These are phyloP conservation scores for Seiridium cupressi DNA, from an alignment of 2,329 filamentous ascomycete species.

Conservation along the genomic window DNA sequence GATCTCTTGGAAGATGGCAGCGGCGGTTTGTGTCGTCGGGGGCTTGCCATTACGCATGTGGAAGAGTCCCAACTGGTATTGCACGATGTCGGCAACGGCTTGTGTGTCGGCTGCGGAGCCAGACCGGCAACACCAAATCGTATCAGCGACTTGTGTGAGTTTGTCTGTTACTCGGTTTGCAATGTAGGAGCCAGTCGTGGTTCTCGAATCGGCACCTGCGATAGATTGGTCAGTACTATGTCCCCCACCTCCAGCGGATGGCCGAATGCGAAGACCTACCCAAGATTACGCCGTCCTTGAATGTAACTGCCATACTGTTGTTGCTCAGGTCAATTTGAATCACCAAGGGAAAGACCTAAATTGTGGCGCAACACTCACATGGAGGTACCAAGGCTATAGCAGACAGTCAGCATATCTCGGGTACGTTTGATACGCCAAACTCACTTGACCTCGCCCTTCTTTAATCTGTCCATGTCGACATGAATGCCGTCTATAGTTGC, in stretches of 20 bases:
- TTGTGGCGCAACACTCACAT: slow-evolving; percentile 62
- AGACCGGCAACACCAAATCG: slow-evolving; percentile 99
- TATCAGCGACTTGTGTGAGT: slow-evolving; percentile 96
- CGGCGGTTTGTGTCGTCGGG: slow-evolving; percentile 92
- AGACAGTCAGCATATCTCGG: neutral
- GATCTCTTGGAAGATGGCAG: slow-evolving; percentile 94
- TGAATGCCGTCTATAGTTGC: slow-evolving; percentile 85
- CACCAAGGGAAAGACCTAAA: slow-evolving; percentile 3
- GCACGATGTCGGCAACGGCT: slow-evolving; percentile 95
- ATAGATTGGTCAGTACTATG: neutral
- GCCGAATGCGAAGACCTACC: slow-evolving; percentile 42
- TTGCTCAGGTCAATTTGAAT: slow-evolving; percentile 14
- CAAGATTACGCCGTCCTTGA: slow-evolving; percentile 96
- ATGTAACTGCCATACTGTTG: slow-evolving; percentile 93
- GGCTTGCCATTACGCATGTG: slow-evolving; percentile 84
- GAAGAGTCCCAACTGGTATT: slow-evolving; percentile 93
- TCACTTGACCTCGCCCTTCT: slow-evolving; percentile 99
- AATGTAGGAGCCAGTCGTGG: slow-evolving; percentile 96
- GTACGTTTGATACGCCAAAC: slow-evolving; percentile 31
- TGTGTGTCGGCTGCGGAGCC: slow-evolving; percentile 97
- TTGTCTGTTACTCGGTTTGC: slow-evolving; percentile 99
- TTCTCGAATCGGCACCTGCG: slow-evolving; percentile 87
- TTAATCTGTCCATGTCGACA: slow-evolving; percentile 96
- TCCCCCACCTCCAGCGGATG: neutral
- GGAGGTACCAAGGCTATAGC: slow-evolving; percentile 82